phyloP scores from a whole-genome alignment of 768 basidiomycete species.

The Russula vinacea region DNA sequence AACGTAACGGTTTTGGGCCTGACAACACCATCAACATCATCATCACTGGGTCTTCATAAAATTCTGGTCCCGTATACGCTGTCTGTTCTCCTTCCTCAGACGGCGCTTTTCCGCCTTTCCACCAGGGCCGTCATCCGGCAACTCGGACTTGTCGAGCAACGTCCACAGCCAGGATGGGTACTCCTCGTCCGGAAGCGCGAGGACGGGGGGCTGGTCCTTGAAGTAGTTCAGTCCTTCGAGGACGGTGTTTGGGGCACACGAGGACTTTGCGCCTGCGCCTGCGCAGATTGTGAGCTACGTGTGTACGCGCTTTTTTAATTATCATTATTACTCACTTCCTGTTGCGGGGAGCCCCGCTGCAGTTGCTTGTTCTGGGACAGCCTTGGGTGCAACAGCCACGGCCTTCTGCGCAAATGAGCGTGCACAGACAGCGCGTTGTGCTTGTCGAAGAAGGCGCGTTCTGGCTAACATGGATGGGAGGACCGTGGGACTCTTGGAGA shows the following conservation, averaged over 20 bases:
- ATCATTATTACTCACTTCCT: slow-evolving; percentile 6
- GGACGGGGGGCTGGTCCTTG: slow-evolving; percentile 74
- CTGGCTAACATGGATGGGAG: background rate
- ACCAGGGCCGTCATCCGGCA: slow-evolving; percentile 70
- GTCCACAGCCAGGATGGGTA: slow-evolving; percentile 93
- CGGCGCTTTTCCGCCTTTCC: slow-evolving; percentile 54
- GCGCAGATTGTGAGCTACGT: background rate
- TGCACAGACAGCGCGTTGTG: background rate
- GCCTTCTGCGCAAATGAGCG: slow-evolving; percentile 11
- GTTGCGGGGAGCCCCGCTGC: background rate
- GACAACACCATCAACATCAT: background rate
- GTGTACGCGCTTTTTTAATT: background rate
- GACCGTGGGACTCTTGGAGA: slow-evolving; percentile 1
- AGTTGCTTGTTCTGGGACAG: slow-evolving; percentile 4
- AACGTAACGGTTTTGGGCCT: background rate
- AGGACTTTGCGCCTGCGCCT: slow-evolving; percentile 42
- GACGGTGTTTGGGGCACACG: slow-evolving; percentile 69
- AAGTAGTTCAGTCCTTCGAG: slow-evolving; percentile 80
- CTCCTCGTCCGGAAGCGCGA: slow-evolving; percentile 74
- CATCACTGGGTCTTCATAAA: slow-evolving; percentile 76
- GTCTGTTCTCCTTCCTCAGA: slow-evolving; percentile 59
- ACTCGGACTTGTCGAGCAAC: slow-evolving; percentile 52
- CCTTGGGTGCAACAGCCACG: background rate
- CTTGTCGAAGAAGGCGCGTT: slow-evolving; percentile 11
- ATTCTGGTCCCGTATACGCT: slow-evolving; percentile 76